These are phyloP conservation scores for Turritis glabra DNA, from an alignment of 345 rosid species.

Conservation along the genomic window DNA sequence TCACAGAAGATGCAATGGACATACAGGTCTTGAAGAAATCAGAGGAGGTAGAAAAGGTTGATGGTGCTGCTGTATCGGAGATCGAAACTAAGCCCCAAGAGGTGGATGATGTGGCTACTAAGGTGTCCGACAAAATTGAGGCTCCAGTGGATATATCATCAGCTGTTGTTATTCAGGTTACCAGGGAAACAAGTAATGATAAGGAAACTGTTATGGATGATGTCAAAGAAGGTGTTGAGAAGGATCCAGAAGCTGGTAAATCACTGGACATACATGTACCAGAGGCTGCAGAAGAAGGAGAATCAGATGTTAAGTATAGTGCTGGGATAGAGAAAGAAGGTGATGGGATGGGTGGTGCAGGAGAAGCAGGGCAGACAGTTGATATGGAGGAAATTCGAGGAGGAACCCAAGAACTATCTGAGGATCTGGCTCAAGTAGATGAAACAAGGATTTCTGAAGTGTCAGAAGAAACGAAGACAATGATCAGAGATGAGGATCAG, in stretches of 20 bases:
- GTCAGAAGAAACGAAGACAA: slow-evolving; percentile 35
- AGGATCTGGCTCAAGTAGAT: slow-evolving; percentile 29
- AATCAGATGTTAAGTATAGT: background rate
- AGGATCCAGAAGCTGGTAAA: slow-evolving; percentile 24
- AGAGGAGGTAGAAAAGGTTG: slow-evolving; percentile 26
- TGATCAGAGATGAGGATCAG: slow-evolving; percentile 17
- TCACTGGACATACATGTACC: slow-evolving; percentile 19
- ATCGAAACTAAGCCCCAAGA: slow-evolving; percentile 26
- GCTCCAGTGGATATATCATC: slow-evolving; percentile 19
- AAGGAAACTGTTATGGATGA: slow-evolving; percentile 23
- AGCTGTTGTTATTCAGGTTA: background rate
- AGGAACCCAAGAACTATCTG: slow-evolving; percentile 26
- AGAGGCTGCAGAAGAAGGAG: slow-evolving; percentile 32
- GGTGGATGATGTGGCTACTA: slow-evolving; percentile 21
- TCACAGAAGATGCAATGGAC: slow-evolving; percentile 17
- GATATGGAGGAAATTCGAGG: slow-evolving; percentile 24
- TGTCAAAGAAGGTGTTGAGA: slow-evolving; percentile 28
- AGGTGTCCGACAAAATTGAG: slow-evolving; percentile 17
- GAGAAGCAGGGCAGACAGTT: slow-evolving; percentile 14
- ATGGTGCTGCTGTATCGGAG: slow-evolving; percentile 12
- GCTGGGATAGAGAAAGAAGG: slow-evolving; percentile 30
- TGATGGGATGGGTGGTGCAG: slow-evolving; percentile 22
- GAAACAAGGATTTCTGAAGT: slow-evolving; percentile 30
- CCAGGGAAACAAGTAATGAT: background rate
- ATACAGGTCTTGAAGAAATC: slow-evolving; percentile 13